Percentiles rank a stretch among this genome's conserved stretches.
Conservation (phyloP, 1,284 basidiomycete species). For the Macrocystidia cucumis region DNA sequence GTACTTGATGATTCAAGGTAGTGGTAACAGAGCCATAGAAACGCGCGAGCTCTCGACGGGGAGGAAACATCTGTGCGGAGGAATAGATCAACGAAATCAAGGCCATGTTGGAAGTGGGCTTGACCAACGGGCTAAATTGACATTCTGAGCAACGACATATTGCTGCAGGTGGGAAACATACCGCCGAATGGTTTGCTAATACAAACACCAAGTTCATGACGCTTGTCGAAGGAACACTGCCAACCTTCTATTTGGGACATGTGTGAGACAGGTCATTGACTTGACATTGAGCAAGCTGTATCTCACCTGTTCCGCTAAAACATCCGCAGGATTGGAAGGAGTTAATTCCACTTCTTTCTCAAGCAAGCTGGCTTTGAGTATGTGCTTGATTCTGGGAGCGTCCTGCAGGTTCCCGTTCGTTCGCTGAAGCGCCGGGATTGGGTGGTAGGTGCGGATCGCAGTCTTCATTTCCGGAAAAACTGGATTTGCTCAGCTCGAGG, state of each 20-base stretch:
- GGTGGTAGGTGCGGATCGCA: conserved; percentile 74
- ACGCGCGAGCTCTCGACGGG: conserved; percentile 53
- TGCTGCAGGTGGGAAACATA: conserved; percentile 25
- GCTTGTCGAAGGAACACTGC: conserved; percentile 50
- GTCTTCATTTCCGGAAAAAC: conserved; percentile 82
- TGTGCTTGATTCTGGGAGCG: conserved; percentile 71
- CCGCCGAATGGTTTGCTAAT: conserved; percentile 45
- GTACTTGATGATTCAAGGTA: conserved; percentile 41
- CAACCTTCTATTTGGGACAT: conserved; percentile 30
- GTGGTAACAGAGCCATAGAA: conserved; percentile 57
- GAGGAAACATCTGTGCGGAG: conserved; percentile 52
- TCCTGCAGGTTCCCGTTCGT: conserved; percentile 74
- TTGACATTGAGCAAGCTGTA: conserved; percentile 8
- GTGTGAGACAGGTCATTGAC: conserved; percentile 9
- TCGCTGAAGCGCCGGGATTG: conserved; percentile 73
- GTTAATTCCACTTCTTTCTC: conserved; percentile 30
- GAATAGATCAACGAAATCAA: conserved; percentile 65
- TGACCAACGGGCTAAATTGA: conserved; percentile 47
- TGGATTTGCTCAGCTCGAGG: conserved; percentile 17
- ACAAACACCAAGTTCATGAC: conserved; percentile 56
- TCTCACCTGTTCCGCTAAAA: conserved; percentile 38
- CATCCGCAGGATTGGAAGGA: conserved; percentile 38
- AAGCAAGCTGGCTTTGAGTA: conserved; percentile 48
- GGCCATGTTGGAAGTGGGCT: conserved; percentile 43
- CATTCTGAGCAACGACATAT: no score